A percentile compares a stretch with the other conserved stretches of the same genome.
phyloP scores from a whole-genome alignment of 2,329 filamentous ascomycete genomes.

The Sporothrix mexicana region DNA sequence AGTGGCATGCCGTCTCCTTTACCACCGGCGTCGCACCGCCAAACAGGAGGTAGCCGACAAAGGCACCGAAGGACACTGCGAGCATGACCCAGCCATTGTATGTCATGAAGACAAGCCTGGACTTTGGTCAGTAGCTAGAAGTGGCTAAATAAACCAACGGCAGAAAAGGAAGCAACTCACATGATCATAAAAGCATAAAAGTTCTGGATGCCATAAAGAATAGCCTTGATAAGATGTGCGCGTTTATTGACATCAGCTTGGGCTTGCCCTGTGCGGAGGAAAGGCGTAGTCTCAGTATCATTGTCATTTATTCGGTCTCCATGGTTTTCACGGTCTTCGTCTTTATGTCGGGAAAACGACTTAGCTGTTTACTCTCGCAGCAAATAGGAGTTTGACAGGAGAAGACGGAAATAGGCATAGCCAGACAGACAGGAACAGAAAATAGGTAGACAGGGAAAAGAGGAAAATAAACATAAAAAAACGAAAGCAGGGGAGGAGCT shows the following conservation, averaged over 20 bases:
- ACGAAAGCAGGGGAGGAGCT: slow-evolving; percentile 42
- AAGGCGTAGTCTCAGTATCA: slow-evolving; percentile 67
- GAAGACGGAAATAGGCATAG: neutral
- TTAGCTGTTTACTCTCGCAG: slow-evolving; percentile 31
- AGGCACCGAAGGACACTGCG: slow-evolving; percentile 85
- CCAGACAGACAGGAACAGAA: neutral
- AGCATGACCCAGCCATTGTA: slow-evolving; percentile 99
- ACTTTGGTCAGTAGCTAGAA: slow-evolving; percentile 50
- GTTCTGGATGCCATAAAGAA: slow-evolving; percentile 88
- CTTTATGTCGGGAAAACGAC: slow-evolving; percentile 19
- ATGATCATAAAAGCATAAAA: slow-evolving; percentile 99
- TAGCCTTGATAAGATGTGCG: slow-evolving; percentile 78
- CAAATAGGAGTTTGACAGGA: slow-evolving; percentile 1
- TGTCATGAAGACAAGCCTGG: slow-evolving; percentile 98
- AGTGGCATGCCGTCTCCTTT: slow-evolving; percentile 94
- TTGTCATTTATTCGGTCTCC: slow-evolving; percentile 42
- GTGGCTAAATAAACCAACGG: neutral
- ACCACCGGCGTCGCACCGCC: slow-evolving; percentile 71
- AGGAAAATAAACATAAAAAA: neutral
- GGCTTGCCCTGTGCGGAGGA: slow-evolving; percentile 75
- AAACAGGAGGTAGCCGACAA: slow-evolving; percentile 85
- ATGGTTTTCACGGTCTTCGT: slow-evolving; percentile 28
- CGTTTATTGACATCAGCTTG: slow-evolving; percentile 66
- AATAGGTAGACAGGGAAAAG: neutral
- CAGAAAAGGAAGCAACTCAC: slow-evolving; percentile 62